Base-by-base conservation (phyloP, 169 alveolate species). In the Fabrea salina region DNA sequence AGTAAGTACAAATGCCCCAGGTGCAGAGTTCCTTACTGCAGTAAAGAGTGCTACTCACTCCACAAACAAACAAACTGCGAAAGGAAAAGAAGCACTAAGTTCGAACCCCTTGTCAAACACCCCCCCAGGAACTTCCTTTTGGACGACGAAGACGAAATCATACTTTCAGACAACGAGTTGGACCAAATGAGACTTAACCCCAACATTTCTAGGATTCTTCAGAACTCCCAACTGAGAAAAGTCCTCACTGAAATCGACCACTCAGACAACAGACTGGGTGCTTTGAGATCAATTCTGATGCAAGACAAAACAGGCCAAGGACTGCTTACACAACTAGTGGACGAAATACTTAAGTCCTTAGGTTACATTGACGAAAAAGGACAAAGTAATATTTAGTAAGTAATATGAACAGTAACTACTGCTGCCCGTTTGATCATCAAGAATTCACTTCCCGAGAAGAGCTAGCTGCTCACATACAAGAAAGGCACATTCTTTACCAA, bases 1-100 rank as follows among this genome's bases (percentile, higher is more conserved):
- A 25, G 67, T 4, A 70, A 70, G 37, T 70, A 70, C 79, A 70
- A 70, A 50, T 70, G 79, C 39, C 67, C 79, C n/a, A 0, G 32
- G 49, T 70, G 79, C 30, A 19, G 13, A 43, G 6, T 27, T 1
- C n/a, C 33, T 6, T 70, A 70, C 30, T 70, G 66, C 27, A 47
- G 50, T 27, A 25, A 27, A 41, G 33, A 19, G 25, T 47, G 79
- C 44, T 70, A 33, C 79, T 22, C 43, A 3, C 13, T 44, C 6
- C 75, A 64, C n/a, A 64, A 64, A 70, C 41, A 61, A 11, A 7
- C 6, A 22, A 11, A 22, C 22, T 27, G 39, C 13, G 79, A 70
- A 70, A 32, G 49, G 0, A 47, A 25, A 6, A 7, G 33, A 44
- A 66, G 19, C 2, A 22, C 1, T 4, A 25, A 47, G 25, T 58